Evolutionary conservation across 23 red algal genomes (phyloP).

Genomic region (Chondrus crispus): DNA sequence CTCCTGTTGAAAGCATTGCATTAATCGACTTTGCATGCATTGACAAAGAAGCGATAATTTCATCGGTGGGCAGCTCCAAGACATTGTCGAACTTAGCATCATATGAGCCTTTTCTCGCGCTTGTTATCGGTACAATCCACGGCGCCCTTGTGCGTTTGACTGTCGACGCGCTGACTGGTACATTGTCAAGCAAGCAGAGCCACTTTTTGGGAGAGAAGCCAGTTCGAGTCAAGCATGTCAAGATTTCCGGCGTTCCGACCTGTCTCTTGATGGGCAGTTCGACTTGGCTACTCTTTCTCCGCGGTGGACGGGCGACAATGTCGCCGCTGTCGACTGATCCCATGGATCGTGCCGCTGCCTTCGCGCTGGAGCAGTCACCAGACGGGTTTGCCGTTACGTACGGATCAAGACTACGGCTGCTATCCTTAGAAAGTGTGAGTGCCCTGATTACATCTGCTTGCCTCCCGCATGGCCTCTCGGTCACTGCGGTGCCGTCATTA

Average conservation of each 20-base stretch:
- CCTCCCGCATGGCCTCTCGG: background rate
- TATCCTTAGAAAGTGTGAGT: slow-evolving; percentile 26
- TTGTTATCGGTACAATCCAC: slow-evolving; percentile 54
- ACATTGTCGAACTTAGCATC: background rate
- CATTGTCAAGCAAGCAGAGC: slow-evolving; percentile 66
- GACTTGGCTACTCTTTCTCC: slow-evolving; percentile 56
- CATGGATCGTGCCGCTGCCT: slow-evolving; percentile 28
- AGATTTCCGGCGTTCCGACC: slow-evolving; percentile 30
- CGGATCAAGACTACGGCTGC: slow-evolving; percentile 41
- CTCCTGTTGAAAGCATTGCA: slow-evolving; percentile 34
- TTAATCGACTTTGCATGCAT: slow-evolving; percentile 27
- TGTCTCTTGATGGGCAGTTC: slow-evolving; percentile 17
- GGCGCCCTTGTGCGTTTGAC: slow-evolving; percentile 47
- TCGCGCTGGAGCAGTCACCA: slow-evolving; percentile 56
- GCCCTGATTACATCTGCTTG: background rate
- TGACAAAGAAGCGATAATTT: background rate
- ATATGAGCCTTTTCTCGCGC: slow-evolving; percentile 30
- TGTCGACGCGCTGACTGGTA: slow-evolving; percentile 61
- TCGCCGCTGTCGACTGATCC: slow-evolving; percentile 23
- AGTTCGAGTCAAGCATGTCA: slow-evolving; percentile 22
- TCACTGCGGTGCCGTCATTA: background rate
- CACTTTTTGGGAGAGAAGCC: slow-evolving; percentile 53
- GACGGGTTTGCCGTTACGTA: slow-evolving; percentile 53
- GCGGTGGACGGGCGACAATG: slow-evolving; percentile 11
- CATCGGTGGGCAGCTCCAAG: background rate